These are phyloP conservation scores for Bathelium albidoporum DNA, from an alignment of 495 filamentous ascomycete genomes.

Conservation along the genomic window DNA sequence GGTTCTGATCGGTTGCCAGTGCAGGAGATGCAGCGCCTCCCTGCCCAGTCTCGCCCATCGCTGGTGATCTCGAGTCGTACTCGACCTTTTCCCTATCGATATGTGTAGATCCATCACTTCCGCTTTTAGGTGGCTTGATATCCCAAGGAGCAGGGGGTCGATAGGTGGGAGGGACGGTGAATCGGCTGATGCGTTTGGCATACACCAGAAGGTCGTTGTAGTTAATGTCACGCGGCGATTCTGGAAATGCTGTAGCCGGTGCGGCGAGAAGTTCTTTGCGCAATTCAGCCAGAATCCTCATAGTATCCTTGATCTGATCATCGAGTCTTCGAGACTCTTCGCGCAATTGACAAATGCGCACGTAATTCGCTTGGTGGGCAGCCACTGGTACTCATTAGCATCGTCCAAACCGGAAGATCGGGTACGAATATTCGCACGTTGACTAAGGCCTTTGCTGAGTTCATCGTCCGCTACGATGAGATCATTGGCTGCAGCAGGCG, in stretches of 20 bases:
- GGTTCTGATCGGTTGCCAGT: slow-evolving; percentile 16
- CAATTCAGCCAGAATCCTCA: slow-evolving; percentile 51
- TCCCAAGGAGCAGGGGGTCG: slow-evolving; percentile 28
- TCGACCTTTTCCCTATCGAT: slow-evolving; percentile 8
- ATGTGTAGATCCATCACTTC: slow-evolving; percentile 13
- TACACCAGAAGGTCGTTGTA: slow-evolving; percentile 60
- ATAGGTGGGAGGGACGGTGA: slow-evolving; percentile 57
- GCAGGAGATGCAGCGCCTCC: slow-evolving; percentile 23
- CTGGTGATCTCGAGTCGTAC: slow-evolving; percentile 11
- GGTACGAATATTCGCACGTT: slow-evolving; percentile 31
- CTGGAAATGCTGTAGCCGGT: slow-evolving; percentile 42
- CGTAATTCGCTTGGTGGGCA: slow-evolving; percentile 58
- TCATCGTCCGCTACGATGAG: slow-evolving; percentile 58
- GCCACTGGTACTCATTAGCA: slow-evolving; percentile 38
- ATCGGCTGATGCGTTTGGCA: slow-evolving; percentile 62
- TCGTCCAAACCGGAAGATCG: not conserved
- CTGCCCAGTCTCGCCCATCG: not conserved
- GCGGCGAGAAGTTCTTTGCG: slow-evolving; percentile 55
- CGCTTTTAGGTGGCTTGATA: slow-evolving; percentile 12
- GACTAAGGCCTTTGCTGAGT: slow-evolving; percentile 48
- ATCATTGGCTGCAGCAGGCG: slow-evolving; percentile 48
- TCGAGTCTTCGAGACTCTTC: slow-evolving; percentile 49
- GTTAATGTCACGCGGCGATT: slow-evolving; percentile 35
- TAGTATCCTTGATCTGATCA: slow-evolving; percentile 48
- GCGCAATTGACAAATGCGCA: slow-evolving; percentile 51